phyloP scores from a whole-genome alignment of 2,329 filamentous ascomycete species.

The Penicillium sp. region DNA sequence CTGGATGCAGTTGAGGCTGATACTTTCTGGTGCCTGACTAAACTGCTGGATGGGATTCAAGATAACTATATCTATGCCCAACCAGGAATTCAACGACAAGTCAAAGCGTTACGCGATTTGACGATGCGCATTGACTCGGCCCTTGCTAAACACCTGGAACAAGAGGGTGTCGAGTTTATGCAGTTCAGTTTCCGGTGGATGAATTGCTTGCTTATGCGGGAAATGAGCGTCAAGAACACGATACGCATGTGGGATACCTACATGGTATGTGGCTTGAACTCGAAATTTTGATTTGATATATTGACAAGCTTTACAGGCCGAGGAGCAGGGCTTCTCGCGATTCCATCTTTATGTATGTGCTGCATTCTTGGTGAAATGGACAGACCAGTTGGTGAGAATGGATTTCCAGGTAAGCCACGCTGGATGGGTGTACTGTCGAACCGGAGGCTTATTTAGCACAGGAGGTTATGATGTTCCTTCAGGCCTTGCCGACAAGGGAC shows the following conservation, averaged over 20 bases:
- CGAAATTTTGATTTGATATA: conserved; percentile 1
- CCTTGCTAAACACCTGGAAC: conserved; percentile 81
- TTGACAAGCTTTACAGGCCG: conserved; percentile 57
- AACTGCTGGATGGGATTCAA: conserved; percentile 96
- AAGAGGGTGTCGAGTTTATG: conserved; percentile 93
- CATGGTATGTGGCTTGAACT: conserved; percentile 54
- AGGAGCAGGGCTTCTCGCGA: conserved; percentile 96
- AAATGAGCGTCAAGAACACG: conserved; percentile 92
- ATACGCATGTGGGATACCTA: conserved; percentile 99
- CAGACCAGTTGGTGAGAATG: conserved; percentile 89
- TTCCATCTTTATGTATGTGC: conserved; percentile 98
- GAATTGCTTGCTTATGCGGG: conserved; percentile 97
- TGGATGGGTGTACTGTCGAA: neutral
- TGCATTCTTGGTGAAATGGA: conserved; percentile 97
- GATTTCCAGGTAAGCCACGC: conserved; percentile 61
- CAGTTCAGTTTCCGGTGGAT: conserved; percentile 99
- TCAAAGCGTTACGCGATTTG: conserved; percentile 78
- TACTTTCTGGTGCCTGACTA: conserved; percentile 97
- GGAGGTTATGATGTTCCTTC: conserved; percentile 99
- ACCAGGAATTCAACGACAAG: conserved; percentile 91
- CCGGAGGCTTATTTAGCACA: conserved; percentile 40
- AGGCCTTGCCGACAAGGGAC: conserved; percentile 81
- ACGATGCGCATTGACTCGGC: conserved; percentile 81
- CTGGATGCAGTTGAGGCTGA: conserved; percentile 96
- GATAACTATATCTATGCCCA: conserved; percentile 99